Evolutionary conservation across 371 early-diverging fungal species (phyloP).

Genomic region (Smittium mucronatum): DNA sequence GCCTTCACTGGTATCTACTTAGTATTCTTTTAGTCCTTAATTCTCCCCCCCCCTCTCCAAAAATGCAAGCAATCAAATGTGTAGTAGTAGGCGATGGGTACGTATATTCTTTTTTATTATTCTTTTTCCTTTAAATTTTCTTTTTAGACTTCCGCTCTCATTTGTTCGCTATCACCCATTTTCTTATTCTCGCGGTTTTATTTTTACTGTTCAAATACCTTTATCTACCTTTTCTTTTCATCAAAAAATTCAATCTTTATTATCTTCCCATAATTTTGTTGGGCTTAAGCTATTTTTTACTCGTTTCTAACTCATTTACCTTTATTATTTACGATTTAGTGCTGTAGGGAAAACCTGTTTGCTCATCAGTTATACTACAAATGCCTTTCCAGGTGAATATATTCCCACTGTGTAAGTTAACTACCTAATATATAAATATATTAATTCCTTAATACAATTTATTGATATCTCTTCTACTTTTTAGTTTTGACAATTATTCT

Average conservation of each 20-base stretch:
- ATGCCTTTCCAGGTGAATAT: conserved; percentile 95
- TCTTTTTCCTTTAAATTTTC: neutral
- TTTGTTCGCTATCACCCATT: too few species aligned
- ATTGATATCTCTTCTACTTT: conserved; percentile 2
- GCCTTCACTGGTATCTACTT: too few species aligned
- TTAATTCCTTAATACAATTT: neutral
- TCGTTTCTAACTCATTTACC: neutral
- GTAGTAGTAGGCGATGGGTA: conserved; percentile 96
- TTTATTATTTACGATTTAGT: conserved; percentile 31
- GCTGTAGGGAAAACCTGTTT: conserved; percentile 93
- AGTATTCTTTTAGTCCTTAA: too few species aligned
- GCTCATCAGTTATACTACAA: conserved; percentile 89
- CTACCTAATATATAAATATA: too few species aligned
- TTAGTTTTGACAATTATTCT: conserved; percentile 87
- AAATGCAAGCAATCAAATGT: conserved; percentile 96
- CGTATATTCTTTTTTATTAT: conserved; percentile 15
- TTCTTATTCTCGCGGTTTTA: neutral
- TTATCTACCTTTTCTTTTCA: conserved; percentile 12
- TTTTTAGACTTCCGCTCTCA: neutral
- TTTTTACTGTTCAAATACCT: too few species aligned
- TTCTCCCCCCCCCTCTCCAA: neutral
- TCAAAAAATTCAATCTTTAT: neutral
- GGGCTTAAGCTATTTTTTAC: too few species aligned
- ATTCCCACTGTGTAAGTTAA: conserved; percentile 88
- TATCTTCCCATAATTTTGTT: neutral